A percentile compares a stretch with the other conserved stretches of the same genome.
Evolutionary conservation across 345 rosid genomes (phyloP).

Genomic region (Acer campestre): DNA sequence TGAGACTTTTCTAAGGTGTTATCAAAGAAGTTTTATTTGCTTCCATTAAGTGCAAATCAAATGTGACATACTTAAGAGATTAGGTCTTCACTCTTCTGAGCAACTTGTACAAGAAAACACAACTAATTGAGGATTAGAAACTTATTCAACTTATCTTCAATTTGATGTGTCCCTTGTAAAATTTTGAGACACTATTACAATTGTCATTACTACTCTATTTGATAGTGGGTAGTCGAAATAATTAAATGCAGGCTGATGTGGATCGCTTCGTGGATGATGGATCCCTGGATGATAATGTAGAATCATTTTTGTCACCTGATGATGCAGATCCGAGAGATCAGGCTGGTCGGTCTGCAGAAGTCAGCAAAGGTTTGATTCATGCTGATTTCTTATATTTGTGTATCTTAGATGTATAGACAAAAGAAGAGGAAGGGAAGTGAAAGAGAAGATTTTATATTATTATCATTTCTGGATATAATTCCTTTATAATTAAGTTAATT

Average conservation of each 20-base stretch:
- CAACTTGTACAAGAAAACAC: not conserved
- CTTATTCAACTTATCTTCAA: conserved; percentile 8
- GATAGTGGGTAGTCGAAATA: conserved; percentile 20
- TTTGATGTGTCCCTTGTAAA: not conserved
- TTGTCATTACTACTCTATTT: conserved; percentile 13
- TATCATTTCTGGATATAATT: not conserved
- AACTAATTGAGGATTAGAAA: not conserved
- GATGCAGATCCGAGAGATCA: conserved; percentile 47
- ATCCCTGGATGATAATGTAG: conserved; percentile 60
- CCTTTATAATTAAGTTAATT: not conserved
- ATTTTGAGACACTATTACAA: not conserved
- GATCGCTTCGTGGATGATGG: conserved; percentile 55
- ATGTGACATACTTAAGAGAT: not conserved
- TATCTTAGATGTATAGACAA: not conserved
- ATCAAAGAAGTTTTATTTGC: not conserved
- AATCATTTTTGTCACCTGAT: conserved; percentile 54
- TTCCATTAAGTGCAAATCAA: not conserved
- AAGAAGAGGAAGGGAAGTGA: not conserved
- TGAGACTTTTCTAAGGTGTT: not conserved
- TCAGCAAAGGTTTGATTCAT: conserved; percentile 45
- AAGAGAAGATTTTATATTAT: not conserved
- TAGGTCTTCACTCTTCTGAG: not conserved
- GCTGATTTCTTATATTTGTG: conserved; percentile 6
- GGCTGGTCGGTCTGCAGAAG: conserved; percentile 38
- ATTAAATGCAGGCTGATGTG: conserved; percentile 50